These are phyloP conservation scores for Rhodofomes roseus DNA, from an alignment of 1,284 basidiomycete genomes.

Conservation along the genomic window DNA sequence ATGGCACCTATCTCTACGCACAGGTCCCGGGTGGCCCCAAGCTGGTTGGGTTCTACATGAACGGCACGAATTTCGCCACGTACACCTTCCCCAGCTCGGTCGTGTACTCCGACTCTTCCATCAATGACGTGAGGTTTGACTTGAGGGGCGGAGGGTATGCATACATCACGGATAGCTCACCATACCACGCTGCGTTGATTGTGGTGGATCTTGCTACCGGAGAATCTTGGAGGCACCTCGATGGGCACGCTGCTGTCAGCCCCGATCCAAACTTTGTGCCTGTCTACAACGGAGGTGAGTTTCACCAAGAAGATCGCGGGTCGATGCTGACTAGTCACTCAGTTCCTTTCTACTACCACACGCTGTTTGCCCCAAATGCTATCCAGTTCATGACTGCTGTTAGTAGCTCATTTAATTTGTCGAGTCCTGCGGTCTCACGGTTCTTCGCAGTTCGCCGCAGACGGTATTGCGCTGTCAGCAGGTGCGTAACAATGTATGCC, in stretches of 20 bases:
- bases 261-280: constrained; percentile 20
- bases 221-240: constrained; percentile 29
- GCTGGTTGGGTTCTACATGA: constrained; percentile 27
- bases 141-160: constrained; percentile 26
- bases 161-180: constrained; percentile 25
- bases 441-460: constrained; percentile 10
- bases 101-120: constrained; percentile 24
- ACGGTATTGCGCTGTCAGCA: constrained; percentile 15
- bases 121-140: constrained; percentile 30
- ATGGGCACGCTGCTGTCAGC: constrained; percentile 14
- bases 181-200: constrained; percentile 23
- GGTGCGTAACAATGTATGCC: constrained; percentile 5
- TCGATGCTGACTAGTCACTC: neutral
- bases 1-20: constrained; percentile 21
- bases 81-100: constrained; percentile 24
- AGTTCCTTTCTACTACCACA: constrained; percentile 10
- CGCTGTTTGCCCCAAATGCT: constrained; percentile 11
- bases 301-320: neutral
- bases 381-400: constrained; percentile 12
- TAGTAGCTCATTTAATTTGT: neutral
- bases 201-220: constrained; percentile 27
- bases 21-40: constrained; percentile 26
- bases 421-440: neutral
- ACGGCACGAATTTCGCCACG: constrained; percentile 22
- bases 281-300: constrained; percentile 21